These are phyloP conservation scores for Neoboletus brunneissimus DNA, from an alignment of 768 basidiomycete species.

Conservation along the genomic window DNA sequence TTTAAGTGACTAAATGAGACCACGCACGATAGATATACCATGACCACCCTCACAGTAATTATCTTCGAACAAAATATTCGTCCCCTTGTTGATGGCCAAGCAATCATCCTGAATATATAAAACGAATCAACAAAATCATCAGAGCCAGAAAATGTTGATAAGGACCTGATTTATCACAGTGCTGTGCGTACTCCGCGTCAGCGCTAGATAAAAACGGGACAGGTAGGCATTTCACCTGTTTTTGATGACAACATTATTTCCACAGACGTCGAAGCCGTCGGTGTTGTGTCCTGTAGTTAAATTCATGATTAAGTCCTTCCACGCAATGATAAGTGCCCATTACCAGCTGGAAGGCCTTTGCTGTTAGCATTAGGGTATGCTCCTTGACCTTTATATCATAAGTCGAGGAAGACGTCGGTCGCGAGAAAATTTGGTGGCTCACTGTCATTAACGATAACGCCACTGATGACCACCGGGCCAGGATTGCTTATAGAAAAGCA, in stretches of 20 bases:
- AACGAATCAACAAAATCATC: not conserved
- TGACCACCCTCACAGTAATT: slow-evolving; percentile 61
- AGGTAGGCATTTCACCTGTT: slow-evolving; percentile 11
- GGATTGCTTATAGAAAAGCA: slow-evolving; percentile 30
- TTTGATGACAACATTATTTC: slow-evolving; percentile 36
- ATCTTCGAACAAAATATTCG: slow-evolving; percentile 45
- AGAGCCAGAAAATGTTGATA: not conserved
- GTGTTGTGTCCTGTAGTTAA: slow-evolving; percentile 42
- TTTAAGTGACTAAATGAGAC: not conserved
- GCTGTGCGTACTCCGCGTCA: slow-evolving; percentile 8
- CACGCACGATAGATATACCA: slow-evolving; percentile 52
- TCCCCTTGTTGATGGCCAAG: slow-evolving; percentile 48
- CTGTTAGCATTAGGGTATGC: slow-evolving; percentile 51
- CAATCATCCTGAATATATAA: slow-evolving; percentile 57
- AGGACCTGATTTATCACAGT: slow-evolving; percentile 27
- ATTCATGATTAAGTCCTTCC: not conserved
- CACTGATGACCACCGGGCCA: slow-evolving; percentile 40
- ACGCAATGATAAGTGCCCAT: not conserved
- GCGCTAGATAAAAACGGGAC: not conserved
- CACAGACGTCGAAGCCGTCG: slow-evolving; percentile 47
- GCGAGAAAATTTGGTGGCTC: slow-evolving; percentile 12
- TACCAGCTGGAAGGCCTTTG: slow-evolving; percentile 48
- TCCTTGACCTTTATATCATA: slow-evolving; percentile 43
- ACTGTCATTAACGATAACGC: slow-evolving; percentile 58
- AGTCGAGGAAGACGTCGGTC: not conserved